Base-by-base conservation (phyloP, 2,329 filamentous ascomycete genomes). In the Tolypocladium cylindrosporum region DNA sequence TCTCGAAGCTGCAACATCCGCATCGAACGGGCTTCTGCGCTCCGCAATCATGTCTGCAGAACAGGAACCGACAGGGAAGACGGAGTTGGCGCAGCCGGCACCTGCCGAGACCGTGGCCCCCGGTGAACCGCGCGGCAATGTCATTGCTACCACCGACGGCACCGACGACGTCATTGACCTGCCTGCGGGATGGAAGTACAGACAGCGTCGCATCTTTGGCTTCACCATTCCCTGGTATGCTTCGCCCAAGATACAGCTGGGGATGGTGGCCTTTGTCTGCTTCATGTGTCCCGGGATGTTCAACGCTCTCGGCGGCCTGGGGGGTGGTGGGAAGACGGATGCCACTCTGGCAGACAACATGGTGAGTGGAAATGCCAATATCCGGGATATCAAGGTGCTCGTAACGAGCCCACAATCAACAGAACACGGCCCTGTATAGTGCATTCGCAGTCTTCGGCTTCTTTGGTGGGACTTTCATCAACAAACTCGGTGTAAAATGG, bases 381-480 rank as follows among this genome's bases (percentile, higher is more conserved):
- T 10, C 37, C 5, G 13, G 13, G 14, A 39, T 16, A 16, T 16
- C 6, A 16, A 39, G 37, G 37, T 16, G 37, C 37, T 16, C 14
- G 13, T 39, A 16, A 39, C 37, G 37, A 39, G 16, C 37, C 37
- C 64, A 68, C 56, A 87, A 88, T 69, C 81, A 87, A 64, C 83
- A 87, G 66, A 88, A 84, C 69, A 85, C 83, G 4, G 88, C 87
- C 27, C 73, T 91, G 54, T 90, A 91, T 74, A 84, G 84, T 61
- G 88, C 86, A 41, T 90, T 91, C 68, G 83, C 83, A 45, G 76
- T 84, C 54, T 78, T 85, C 42, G 87, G 83, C 61, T 83, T 90
- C 73, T 81, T 89, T 67, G 87, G 88, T 63, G 88, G 88, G 57
- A 92, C 88, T 55, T 82, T 92, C 67, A 86, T 87, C 74, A 93